Evolutionary conservation across 805 yeast genomes (phyloP), one percentile per base, ranked within the genome.

Genomic region (Saccharomycopsis capsularis): DNA sequence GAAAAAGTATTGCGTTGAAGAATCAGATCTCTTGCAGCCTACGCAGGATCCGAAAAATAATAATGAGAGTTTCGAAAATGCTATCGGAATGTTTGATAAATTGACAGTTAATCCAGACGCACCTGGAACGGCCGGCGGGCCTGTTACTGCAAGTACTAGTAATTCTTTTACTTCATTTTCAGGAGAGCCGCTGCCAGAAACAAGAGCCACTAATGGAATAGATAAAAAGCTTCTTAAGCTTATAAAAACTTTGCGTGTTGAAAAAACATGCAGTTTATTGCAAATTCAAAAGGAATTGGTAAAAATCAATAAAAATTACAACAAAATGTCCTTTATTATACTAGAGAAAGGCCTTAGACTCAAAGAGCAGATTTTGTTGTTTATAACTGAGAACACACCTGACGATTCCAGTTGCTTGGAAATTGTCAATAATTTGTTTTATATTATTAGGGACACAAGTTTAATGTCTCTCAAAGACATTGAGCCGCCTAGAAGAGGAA

Each of bases 201-300:
- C 35, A 15, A 39, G 16, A 9, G 13, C 21, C n/a, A 41, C 29
- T 24, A n/a, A n/a, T n/a, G n/a, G n/a, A n/a, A n/a, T n/a, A n/a
- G n/a, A n/a, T n/a, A 38, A 40, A 22, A 41, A 36, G 25, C 16
- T 50, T 15, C 3, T 41, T 3, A 40, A 45, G 3, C 24, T 50
- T 21, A 45, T 45, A 5, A 43, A 43, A 25, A 37, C 22, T 11
- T 18, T 52, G 13, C 46, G 27, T 19, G 25, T 38, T 19, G 51
- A 52, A 23, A 37, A 32, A 25, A 47, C 47, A 16, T 52, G 55
- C 35, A 42, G 51, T 40, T 30, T 52, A 7, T 41, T 40, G 9
- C 46, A 27, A 15, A 40, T 52, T 37, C 55, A 52, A 38, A 49
- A 43, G 27, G 51, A 52, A 24, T 52, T 50, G 29, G 34, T 50